These are phyloP conservation scores for Linnemannia zychae DNA, from an alignment of 192 early-diverging fungal genomes.

Conservation along the genomic window DNA sequence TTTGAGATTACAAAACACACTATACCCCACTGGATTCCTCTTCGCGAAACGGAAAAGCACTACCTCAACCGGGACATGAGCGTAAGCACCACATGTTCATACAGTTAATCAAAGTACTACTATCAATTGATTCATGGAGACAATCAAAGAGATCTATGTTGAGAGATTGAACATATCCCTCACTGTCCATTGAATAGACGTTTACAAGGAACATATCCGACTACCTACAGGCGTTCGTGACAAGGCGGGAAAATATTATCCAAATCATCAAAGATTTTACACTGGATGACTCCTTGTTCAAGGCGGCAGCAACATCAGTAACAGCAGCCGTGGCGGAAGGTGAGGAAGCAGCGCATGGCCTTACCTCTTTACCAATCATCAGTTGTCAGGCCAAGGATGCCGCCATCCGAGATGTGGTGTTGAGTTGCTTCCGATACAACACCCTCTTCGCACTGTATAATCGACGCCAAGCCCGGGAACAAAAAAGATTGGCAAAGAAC, in stretches of 20 bases:
- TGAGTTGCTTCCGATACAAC: neutral
- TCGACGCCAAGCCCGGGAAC: neutral
- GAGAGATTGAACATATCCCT: too few species aligned
- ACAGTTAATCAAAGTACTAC: too few species aligned
- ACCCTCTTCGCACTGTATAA: slow-evolving; percentile 4
- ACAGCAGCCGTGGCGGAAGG: neutral
- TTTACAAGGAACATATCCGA: slow-evolving; percentile 32
- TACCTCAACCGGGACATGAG: slow-evolving; percentile 60
- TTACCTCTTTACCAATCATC: neutral
- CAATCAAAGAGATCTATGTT: neutral
- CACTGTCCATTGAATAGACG: slow-evolving; percentile 4
- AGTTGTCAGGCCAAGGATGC: neutral
- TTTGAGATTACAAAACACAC: slow-evolving; percentile 59
- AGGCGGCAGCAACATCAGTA: neutral
- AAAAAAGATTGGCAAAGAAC: neutral
- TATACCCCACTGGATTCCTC: slow-evolving; percentile 63
- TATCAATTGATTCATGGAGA: too few species aligned
- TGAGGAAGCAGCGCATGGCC: neutral
- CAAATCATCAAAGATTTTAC: neutral
- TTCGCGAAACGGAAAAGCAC: slow-evolving; percentile 47
- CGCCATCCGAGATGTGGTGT: slow-evolving; percentile 2
- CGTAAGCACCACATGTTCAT: slow-evolving; percentile 25
- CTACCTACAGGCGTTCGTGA: slow-evolving; percentile 41
- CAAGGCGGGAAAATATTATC: slow-evolving; percentile 24
- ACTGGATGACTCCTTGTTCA: neutral